A percentile compares a stretch with the other conserved stretches of the same genome.
These are phyloP conservation scores for Russula abietina DNA, from an alignment of 768 basidiomycete genomes.

Conservation along the genomic window DNA sequence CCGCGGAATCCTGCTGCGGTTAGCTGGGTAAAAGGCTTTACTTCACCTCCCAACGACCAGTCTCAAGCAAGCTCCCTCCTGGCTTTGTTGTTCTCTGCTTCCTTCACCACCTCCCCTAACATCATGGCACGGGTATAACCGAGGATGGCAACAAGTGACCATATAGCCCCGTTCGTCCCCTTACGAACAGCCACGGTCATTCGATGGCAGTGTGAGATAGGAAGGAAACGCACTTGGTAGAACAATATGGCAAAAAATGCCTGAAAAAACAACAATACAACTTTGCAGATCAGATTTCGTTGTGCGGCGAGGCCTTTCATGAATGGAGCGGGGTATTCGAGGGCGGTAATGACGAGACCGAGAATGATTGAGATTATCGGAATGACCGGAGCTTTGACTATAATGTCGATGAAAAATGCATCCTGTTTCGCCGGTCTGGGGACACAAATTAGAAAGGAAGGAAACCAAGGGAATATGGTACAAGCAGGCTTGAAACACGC, in stretches of 20 bases:
- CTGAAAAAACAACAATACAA: constrained; percentile 60
- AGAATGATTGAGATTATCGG: constrained; percentile 62
- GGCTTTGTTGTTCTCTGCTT: constrained; percentile 57
- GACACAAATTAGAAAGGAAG: constrained; percentile 51
- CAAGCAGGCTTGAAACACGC: constrained; percentile 31
- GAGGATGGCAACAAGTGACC: constrained; percentile 63
- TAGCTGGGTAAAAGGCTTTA: background rate
- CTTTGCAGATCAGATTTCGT: constrained; percentile 57
- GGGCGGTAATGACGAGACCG: constrained; percentile 49
- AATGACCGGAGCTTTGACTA: constrained; percentile 72
- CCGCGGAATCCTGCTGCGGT: constrained; percentile 12
- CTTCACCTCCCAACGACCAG: constrained; percentile 3
- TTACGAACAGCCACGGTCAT: constrained; percentile 29
- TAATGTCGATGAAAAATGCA: constrained; percentile 61
- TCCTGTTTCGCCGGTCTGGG: constrained; percentile 22
- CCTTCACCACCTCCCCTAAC: constrained; percentile 64
- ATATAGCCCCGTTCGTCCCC: constrained; percentile 82
- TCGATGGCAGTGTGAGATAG: background rate
- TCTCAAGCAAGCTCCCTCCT: constrained; percentile 51
- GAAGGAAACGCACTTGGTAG: constrained; percentile 58
- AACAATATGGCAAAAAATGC: constrained; percentile 57
- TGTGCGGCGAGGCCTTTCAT: constrained; percentile 52
- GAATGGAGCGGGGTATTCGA: constrained; percentile 68
- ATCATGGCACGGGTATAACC: constrained; percentile 63
- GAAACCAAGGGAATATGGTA: background rate